Evolutionary conservation across 768 basidiomycete genomes (phyloP).

Genomic region (Neoboletus brunneissimus): DNA sequence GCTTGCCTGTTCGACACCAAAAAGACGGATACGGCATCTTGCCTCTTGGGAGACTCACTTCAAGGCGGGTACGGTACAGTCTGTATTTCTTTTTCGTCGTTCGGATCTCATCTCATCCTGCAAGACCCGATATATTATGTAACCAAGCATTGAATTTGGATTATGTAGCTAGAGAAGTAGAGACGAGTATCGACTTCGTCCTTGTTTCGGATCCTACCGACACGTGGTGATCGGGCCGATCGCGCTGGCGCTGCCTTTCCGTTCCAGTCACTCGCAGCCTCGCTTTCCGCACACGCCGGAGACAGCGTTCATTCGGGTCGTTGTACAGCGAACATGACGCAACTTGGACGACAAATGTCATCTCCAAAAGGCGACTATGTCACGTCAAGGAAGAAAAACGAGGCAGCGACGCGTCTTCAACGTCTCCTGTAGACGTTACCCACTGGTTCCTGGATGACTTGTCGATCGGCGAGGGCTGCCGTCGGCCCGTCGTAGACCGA

Average conservation of each 20-base stretch:
- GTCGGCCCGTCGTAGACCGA: neutral
- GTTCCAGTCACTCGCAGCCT: neutral
- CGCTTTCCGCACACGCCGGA: neutral
- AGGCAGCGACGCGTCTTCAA: neutral
- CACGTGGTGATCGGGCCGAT: neutral
- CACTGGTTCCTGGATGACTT: neutral
- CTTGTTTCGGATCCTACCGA: conserved; percentile 1
- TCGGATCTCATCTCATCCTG: neutral
- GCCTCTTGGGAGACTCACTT: too few relatives aligned
- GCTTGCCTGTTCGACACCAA: neutral
- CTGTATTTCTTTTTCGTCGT: neutral
- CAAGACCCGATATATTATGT: neutral
- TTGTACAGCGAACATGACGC: neutral
- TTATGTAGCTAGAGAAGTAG: neutral
- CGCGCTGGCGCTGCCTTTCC: neutral
- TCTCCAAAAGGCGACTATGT: neutral
- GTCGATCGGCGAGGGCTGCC: neutral
- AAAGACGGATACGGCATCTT: neutral
- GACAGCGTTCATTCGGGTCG: neutral
- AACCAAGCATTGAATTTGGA: too few relatives aligned
- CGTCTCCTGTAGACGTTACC: neutral
- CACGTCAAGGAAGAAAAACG: neutral
- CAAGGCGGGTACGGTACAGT: neutral
- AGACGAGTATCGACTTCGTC: neutral
- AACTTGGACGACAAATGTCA: neutral